These are phyloP conservation scores for Fragosphaeria purpurea DNA, from an alignment of 2,329 filamentous ascomycete species.

Conservation along the genomic window DNA sequence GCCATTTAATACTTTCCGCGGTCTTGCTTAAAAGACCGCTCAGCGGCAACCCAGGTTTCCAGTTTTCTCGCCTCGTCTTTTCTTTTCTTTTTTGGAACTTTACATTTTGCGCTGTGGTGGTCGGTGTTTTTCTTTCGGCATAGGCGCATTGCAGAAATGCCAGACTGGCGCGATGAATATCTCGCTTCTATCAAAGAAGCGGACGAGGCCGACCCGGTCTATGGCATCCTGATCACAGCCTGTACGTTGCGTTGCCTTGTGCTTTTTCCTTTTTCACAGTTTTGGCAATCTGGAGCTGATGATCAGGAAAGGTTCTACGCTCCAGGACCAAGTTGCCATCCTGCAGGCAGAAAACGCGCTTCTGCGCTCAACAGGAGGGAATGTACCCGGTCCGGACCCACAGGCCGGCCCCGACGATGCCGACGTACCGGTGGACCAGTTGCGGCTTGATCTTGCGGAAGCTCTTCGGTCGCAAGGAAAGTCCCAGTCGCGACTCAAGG, in stretches of 20 bases:
- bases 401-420: conserved; percentile 26
- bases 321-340: conserved; percentile 56
- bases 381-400: conserved; percentile 1
- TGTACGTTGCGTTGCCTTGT: conserved; percentile 44
- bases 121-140: too few relatives aligned
- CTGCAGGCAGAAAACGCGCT: conserved; percentile 46
- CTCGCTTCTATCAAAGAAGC: conserved; percentile 64
- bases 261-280: not conserved
- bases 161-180: conserved; percentile 76
- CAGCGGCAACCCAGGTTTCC: too few relatives aligned
- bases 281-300: not conserved
- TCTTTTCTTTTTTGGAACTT: too few relatives aligned
- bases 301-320: conserved; percentile 44
- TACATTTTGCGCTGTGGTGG: too few relatives aligned
- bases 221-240: conserved; percentile 61
- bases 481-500: conserved; percentile 53
- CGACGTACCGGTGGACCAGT: conserved; percentile 22
- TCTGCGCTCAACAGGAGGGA: conserved; percentile 5
- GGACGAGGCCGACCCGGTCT: conserved; percentile 52
- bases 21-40: too few relatives aligned
- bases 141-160: conserved; percentile 28
- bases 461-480: conserved; percentile 65
- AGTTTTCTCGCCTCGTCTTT: too few relatives aligned
- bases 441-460: conserved; percentile 62
- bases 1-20: too few relatives aligned